phyloP scores from a whole-genome alignment of 805 yeast species.

The Teunomyces aglyptinius region DNA sequence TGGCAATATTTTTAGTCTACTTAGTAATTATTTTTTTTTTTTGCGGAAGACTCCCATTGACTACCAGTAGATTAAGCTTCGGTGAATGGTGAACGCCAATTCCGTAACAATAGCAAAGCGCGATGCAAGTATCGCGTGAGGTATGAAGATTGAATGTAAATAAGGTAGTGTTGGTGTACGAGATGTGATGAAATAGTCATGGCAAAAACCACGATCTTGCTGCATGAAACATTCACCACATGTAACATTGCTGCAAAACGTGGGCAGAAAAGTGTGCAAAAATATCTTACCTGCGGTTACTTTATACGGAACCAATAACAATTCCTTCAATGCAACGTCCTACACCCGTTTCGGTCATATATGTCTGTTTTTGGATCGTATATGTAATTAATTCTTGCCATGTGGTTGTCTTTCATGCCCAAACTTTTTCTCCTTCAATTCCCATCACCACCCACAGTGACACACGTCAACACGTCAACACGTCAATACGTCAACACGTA shows the following conservation, averaged over 20 bases:
- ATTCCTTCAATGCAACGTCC: not conserved
- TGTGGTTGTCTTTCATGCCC: not conserved
- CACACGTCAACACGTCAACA: no score
- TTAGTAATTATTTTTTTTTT: not conserved
- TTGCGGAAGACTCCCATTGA: not conserved
- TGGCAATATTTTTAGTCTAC: not conserved
- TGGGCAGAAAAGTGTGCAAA: not conserved
- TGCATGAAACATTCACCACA: not conserved
- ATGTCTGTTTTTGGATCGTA: not conserved
- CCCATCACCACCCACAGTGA: no score
- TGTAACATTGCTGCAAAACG: slow-evolving; percentile 2
- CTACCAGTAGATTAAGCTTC: not conserved
- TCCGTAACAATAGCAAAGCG: not conserved
- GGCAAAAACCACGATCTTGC: no score
- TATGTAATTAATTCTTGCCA: not conserved
- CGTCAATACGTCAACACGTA: no score
- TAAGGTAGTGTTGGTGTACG: not conserved
- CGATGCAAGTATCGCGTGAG: not conserved
- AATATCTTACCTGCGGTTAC: not conserved
- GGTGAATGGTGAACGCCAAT: not conserved
- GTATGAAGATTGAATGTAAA: not conserved
- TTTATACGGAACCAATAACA: not conserved
- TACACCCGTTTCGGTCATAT: not conserved
- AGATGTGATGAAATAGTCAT: no score
- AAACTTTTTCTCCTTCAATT: not conserved